Evolutionary conservation across 495 filamentous ascomycete genomes (phyloP).

Genomic region (Tuber umbilicatum): DNA sequence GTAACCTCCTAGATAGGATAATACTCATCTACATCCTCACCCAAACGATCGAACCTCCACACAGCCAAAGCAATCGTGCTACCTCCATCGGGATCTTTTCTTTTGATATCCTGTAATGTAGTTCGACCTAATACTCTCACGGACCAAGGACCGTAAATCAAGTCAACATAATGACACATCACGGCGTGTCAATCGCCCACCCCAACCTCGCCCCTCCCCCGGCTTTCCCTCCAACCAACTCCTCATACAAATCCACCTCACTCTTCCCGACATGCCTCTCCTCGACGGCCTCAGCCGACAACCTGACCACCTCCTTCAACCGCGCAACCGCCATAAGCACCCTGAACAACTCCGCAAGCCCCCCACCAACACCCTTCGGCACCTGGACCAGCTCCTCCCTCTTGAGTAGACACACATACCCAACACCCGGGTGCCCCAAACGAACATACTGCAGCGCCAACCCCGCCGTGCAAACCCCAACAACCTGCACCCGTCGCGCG

Average conservation of each 20-base stretch:
- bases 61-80: too few relatives aligned
- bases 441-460: constrained; percentile 14
- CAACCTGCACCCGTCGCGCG: constrained; percentile 18
- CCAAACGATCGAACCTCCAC: too few relatives aligned
- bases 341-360: constrained; percentile 11
- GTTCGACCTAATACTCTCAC: background rate
- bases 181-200: constrained; percentile 9
- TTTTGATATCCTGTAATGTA: background rate
- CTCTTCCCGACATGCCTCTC: constrained; percentile 6
- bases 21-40: too few relatives aligned
- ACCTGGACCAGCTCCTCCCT: constrained; percentile 24
- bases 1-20: too few relatives aligned
- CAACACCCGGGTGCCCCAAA: too few relatives aligned
- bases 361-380: constrained; percentile 11
- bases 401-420: constrained; percentile 14
- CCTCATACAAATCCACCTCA: background rate
- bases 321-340: constrained; percentile 15
- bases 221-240: background rate
- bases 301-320: constrained; percentile 29
- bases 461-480: constrained; percentile 32
- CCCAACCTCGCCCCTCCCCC: background rate
- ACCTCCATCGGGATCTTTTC: too few relatives aligned
- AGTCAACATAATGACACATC: background rate
- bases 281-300: constrained; percentile 15
- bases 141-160: background rate